Evolutionary conservation across 2,329 filamentous ascomycete genomes (phyloP).

Genomic region (Hypoxylon rubiginosum): DNA sequence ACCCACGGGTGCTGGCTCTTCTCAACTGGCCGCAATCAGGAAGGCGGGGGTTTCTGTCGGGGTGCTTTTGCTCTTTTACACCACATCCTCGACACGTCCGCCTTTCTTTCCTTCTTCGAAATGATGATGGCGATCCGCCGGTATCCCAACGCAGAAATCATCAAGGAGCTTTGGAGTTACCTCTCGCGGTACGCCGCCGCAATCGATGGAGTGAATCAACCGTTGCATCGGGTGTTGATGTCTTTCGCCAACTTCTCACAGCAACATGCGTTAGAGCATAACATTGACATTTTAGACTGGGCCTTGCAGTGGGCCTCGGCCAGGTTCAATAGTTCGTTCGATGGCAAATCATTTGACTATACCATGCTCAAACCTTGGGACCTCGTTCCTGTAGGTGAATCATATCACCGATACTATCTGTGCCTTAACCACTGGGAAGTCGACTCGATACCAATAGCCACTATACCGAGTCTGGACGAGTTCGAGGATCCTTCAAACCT

Average conservation of each 20-base stretch:
- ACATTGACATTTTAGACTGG: conserved; percentile 44
- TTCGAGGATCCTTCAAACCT: conserved; percentile 42
- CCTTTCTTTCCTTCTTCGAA: conserved; percentile 45
- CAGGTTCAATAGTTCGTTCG: conserved; percentile 45
- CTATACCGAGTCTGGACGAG: conserved; percentile 40
- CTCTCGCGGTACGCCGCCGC: conserved; percentile 43
- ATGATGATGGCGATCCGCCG: conserved; percentile 41
- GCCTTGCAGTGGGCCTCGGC: conserved; percentile 43
- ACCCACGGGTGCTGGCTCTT: conserved; percentile 49
- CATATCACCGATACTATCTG: conserved; percentile 49
- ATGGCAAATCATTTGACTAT: conserved; percentile 49
- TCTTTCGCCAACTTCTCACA: conserved; percentile 43
- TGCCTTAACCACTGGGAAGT: conserved; percentile 45
- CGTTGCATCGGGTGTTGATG: conserved; percentile 40
- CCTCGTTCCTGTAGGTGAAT: conserved; percentile 42
- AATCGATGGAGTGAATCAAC: conserved; percentile 40
- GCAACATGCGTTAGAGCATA: conserved; percentile 42
- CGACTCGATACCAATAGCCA: conserved; percentile 45
- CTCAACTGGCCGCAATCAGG: conserved; percentile 41
- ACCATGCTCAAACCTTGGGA: conserved; percentile 49
- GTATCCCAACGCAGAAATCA: conserved; percentile 44
- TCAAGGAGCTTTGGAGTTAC: conserved; percentile 46
- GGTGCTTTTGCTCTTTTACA: conserved; percentile 44
- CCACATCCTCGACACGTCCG: conserved; percentile 44
- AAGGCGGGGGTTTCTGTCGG: conserved; percentile 46